phyloP scores from a whole-genome alignment of 2,329 filamentous ascomycete species.

The Orbilia quercus region DNA sequence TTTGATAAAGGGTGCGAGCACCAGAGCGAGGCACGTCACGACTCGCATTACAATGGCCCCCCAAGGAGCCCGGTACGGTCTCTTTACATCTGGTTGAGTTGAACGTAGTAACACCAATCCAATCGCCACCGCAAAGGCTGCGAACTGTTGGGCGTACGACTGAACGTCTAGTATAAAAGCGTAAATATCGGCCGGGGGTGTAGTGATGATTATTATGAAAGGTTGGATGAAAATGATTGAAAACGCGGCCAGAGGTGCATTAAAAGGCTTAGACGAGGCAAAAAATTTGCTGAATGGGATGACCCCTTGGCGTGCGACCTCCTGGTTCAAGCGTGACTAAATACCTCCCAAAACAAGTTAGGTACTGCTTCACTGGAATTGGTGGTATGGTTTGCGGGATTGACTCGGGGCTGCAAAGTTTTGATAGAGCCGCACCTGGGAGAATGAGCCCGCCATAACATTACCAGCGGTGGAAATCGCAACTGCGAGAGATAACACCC shows the following conservation, averaged over 20 bases:
- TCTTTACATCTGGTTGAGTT: slow-evolving; percentile 62
- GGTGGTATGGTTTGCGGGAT: too few species aligned
- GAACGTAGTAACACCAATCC: slow-evolving; percentile 72
- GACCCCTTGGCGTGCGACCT: slow-evolving; percentile 77
- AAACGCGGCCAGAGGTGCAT: slow-evolving; percentile 74
- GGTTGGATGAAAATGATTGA: slow-evolving; percentile 77
- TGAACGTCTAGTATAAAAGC: slow-evolving; percentile 79
- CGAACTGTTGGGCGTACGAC: slow-evolving; percentile 49
- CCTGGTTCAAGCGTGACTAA: slow-evolving; percentile 64
- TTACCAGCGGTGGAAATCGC: slow-evolving; percentile 76
- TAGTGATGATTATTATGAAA: slow-evolving; percentile 73
- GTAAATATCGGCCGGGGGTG: slow-evolving; percentile 74
- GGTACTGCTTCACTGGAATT: neutral
- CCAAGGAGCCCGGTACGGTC: slow-evolving; percentile 67
- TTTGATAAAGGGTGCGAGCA: slow-evolving; percentile 42
- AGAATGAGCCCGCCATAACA: slow-evolving; percentile 78
- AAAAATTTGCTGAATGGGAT: slow-evolving; percentile 72
- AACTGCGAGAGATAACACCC: slow-evolving; percentile 72
- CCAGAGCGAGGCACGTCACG: slow-evolving; percentile 37
- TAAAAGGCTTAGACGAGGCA: slow-evolving; percentile 74
- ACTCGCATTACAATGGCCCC: slow-evolving; percentile 64
- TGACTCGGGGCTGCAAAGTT: too few species aligned
- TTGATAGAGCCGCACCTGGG: slow-evolving; percentile 63
- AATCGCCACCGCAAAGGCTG: slow-evolving; percentile 39
- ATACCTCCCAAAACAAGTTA: neutral